Base-by-base conservation (phyloP, 129 eudicot species). In the Deinandra increscens region DNA sequence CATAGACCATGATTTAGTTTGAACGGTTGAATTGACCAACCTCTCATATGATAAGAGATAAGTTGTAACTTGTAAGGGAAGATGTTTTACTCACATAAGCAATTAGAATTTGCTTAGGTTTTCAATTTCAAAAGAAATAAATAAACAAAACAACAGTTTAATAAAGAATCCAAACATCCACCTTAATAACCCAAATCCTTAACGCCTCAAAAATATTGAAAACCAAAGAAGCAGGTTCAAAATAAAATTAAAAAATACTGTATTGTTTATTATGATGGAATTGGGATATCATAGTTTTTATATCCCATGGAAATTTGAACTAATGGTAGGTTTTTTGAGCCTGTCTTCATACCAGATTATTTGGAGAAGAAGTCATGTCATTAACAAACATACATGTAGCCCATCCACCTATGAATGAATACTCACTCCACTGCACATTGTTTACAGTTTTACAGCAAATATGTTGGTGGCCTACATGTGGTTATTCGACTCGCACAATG, bases 401-500 rank as follows among this genome's bases (percentile, higher is more conserved):
- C 51, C 18, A 54, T 33, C 44, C 49, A 39, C 11, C 58, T 56
- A 50, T 66, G 49, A 69, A 69, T 77, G 65, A 74, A 54, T 65
- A 39, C 42, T 75, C 60, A 39, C 42, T 75, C 60, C 42, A 75
- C 73, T 66, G 79, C 73, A 74, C 56, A 46, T 60, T 23, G 56
- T 63, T 73, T 26, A 37, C 50, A 55, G 71, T 73, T 54, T 65
- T 53, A 74, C 79, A 53, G 59, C 63, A 59, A 60, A 23, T 66
- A 59, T n/a, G 37, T 5, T 1, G 39, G 39, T 19, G 13, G 12
- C 38, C 79, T 64, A 10, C 8, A 38, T 51, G 64, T 64, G 13
- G 3, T 44, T 58, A 80, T 34, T 77, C 82, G 55, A 77, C 69
- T 51, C 58, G 60, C 76, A 90, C 88, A 6, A 19, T 69, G 68